Conservation (phyloP, 371 early-diverging fungal genomes). For the Parasitella parasitica region DNA sequence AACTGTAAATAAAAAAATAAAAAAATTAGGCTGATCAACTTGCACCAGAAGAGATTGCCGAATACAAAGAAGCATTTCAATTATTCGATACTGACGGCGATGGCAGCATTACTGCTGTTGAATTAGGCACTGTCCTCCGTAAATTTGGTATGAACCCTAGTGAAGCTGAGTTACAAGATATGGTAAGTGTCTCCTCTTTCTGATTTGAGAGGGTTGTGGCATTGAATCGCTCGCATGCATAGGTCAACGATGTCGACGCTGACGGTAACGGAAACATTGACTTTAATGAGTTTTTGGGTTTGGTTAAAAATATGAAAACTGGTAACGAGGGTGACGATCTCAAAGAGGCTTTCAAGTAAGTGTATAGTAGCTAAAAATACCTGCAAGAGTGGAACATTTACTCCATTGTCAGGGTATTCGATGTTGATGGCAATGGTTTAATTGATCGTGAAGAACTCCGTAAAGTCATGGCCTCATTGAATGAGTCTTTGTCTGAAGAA, state of each 20-base stretch:
- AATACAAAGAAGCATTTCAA: conserved; percentile 48
- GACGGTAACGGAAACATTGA: conserved; percentile 94
- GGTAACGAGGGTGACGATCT: conserved; percentile 46
- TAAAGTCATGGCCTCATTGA: conserved; percentile 52
- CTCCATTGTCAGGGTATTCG: conserved; percentile 50
- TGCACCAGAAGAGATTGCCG: conserved; percentile 46
- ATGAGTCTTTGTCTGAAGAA: conserved; percentile 59
- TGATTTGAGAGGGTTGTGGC: neutral
- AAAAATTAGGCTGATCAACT: conserved; percentile 56
- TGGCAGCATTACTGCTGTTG: conserved; percentile 42
- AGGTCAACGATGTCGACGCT: conserved; percentile 90
- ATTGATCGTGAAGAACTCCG: conserved; percentile 69
- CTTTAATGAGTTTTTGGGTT: conserved; percentile 88
- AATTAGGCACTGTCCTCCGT: conserved; percentile 42
- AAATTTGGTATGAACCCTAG: conserved; percentile 69
- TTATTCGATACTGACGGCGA: conserved; percentile 52
- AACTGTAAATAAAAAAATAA: too few species aligned
- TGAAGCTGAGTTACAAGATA: conserved; percentile 76
- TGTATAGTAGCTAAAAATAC: neutral
- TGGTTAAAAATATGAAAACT: conserved; percentile 71
- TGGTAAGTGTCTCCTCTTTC: conserved; percentile 30
- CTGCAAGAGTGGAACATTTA: neutral
- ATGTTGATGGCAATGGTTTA: conserved; percentile 72
- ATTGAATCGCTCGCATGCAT: neutral
- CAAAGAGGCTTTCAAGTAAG: conserved; percentile 47